Evolutionary conservation across 768 basidiomycete species (phyloP), one percentile per base, ranked within the genome.

Genomic region (Phylloporus sp.): DNA sequence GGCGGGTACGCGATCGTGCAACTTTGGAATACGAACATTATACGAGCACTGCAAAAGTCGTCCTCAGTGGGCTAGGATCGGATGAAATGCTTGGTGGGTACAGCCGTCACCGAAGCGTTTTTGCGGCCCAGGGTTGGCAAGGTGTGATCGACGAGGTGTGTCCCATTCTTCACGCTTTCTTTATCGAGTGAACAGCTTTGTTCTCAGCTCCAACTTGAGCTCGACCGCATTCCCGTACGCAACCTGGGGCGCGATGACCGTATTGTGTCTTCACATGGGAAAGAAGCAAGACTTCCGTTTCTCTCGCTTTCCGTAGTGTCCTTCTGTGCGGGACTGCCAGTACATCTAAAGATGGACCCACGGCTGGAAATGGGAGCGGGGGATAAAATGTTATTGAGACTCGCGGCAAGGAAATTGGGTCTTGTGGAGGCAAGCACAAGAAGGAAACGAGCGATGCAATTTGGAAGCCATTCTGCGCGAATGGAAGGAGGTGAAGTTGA

Each of bases 41-140:
- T 69, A 76, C 71, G 0, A 94, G 88, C 55, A 67, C 76, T 8
- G 92, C 97, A 0, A 80, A 82, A 39, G 93, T 98, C 0, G 72
- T 97, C 9, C 72, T 99, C 23, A 95, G 84, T 56, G 97, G 97
- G 2, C 74, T 99, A 7, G 97, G 97, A 0, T 91, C 97, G 1
- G 97, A 99, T 64, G 97, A 99, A 65, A 76, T 97, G 35, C 75
- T 99, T 5, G 97, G 94, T 3, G 97, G 97, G 1, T 99, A 99
- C 67, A 80, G 89, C 3, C 77, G 97, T 51, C 94, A 97, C 72
- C 80, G 91, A 8, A 80, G 82, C 10, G 88, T 84, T 2, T 98
- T 81, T 64, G 75, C 71, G 6, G 59, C 67, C 7, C 79, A 76
- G 18, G 82, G 88, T 11, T 95, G 92, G 92, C 61, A 74, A 55